Evolutionary conservation across 805 yeast genomes (phyloP), one percentile per base, ranked within the genome.

Genomic region (Ogataea thermomethanolica): DNA sequence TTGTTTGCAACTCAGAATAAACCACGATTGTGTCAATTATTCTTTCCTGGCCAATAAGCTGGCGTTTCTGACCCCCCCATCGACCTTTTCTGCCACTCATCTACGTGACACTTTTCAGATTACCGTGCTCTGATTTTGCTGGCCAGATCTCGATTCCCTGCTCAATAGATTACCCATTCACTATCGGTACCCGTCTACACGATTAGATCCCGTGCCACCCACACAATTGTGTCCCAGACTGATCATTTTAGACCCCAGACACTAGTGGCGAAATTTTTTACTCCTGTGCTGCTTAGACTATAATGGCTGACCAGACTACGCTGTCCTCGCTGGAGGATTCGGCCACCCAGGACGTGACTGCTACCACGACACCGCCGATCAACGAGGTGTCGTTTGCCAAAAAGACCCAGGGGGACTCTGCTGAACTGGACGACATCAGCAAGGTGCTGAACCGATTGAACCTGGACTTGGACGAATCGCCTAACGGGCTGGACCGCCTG

Each of bases 381-480:
- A 54, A 51, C 26, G 64, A 58, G 11, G 25, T 50, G 27, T 46
- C 54, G 12, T 50, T 43, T 36, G 40, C 44, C 25, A 49, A 43
- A 31, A 25, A 35, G 28, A 11, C 33, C 21, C 44, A 39, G 13
- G 33, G 46, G n/a, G 26, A 34, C 5, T 21, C 56, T 11, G 41
- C 53, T 11, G 61, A 56, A 23, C 49, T 58, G 33, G 59, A 59
- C 35, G 78, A 73, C 45, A 65, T 74, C 31, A 74, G 69, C 21
- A 73, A 74, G 11, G 77, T 77, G 14, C 56, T 74, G 29, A 69
- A 68, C 33, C 67, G 69, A 29, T 59, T 74, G 33, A 67, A 71
- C 52, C 60, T 74, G 40, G 76, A 71, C 25, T 50, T 61, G 43
- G 54, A 39, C 21, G 44, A 44, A 8, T 34, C 53, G 10, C 36